Evolutionary conservation across 2,329 filamentous ascomycete species (phyloP).

Genomic region (Orbilia quercus): DNA sequence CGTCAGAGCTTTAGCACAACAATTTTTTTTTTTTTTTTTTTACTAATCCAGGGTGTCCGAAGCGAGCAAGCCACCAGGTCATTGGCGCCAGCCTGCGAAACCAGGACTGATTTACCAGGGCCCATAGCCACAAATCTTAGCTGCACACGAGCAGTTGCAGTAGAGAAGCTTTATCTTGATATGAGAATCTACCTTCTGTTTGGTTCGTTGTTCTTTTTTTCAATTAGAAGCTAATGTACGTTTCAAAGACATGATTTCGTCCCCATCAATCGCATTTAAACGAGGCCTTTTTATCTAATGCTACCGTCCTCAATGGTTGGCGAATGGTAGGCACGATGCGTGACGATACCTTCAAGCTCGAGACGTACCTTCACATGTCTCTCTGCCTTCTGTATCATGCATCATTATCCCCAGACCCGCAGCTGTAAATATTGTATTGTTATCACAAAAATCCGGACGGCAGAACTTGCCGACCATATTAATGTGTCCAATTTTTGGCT

Average conservation of each 20-base stretch:
- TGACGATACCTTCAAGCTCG: too few relatives aligned
- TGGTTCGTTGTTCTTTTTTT: slow-evolving; percentile 7
- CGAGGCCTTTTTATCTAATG: slow-evolving; percentile 13
- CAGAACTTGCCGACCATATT: too few relatives aligned
- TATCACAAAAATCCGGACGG: too few relatives aligned
- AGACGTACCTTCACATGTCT: too few relatives aligned
- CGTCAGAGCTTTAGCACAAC: slow-evolving; percentile 19
- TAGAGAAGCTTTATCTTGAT: slow-evolving; percentile 1
- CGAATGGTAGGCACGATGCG: neutral
- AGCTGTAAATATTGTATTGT: too few relatives aligned
- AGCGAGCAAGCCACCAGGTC: slow-evolving; percentile 51
- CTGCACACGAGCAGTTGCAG: slow-evolving; percentile 4
- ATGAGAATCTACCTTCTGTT: slow-evolving; percentile 7
- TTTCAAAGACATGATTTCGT: slow-evolving; percentile 8
- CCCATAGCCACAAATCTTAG: too few relatives aligned
- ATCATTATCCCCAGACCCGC: too few relatives aligned
- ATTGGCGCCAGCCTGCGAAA: slow-evolving; percentile 38
- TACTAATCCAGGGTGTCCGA: slow-evolving; percentile 50
- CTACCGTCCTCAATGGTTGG: slow-evolving; percentile 2
- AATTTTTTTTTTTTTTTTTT: slow-evolving; percentile 28
- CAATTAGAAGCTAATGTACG: neutral
- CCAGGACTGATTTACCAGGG: neutral
- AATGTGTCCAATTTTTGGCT: too few relatives aligned
- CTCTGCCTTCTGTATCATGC: too few relatives aligned
- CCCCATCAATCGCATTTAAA: slow-evolving; percentile 7